phyloP scores from a whole-genome alignment of 2,329 filamentous ascomycete species.

The Incumbomyces lentus region DNA sequence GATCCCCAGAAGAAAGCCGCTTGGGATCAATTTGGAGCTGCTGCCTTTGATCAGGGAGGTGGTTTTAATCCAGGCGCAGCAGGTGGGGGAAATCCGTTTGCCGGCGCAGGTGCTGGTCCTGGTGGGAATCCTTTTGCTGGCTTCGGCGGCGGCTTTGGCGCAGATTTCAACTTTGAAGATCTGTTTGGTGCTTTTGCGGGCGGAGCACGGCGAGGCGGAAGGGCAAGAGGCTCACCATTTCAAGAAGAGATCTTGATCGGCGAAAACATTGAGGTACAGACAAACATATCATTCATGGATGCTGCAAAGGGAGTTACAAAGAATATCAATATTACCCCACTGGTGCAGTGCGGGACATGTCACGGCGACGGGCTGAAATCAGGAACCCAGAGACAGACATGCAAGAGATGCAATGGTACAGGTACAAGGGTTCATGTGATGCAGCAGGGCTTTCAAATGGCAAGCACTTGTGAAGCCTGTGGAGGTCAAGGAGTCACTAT shows the following conservation, averaged over 20 bases:
- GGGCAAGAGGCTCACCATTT: constrained; percentile 56
- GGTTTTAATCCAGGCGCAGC: constrained; percentile 69
- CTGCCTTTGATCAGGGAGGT: constrained; percentile 55
- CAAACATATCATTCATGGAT: constrained; percentile 90
- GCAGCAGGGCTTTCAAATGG: constrained; percentile 92
- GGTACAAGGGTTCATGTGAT: constrained; percentile 81
- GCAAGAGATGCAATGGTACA: constrained; percentile 73
- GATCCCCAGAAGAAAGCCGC: constrained; percentile 88
- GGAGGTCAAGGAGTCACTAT: constrained; percentile 66
- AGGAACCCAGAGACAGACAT: constrained; percentile 62
- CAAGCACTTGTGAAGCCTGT: constrained; percentile 73
- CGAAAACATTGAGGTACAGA: constrained; percentile 90
- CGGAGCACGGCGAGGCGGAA: constrained; percentile 42
- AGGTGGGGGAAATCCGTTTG: constrained; percentile 49
- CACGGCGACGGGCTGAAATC: constrained; percentile 73
- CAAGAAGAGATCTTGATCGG: constrained; percentile 77
- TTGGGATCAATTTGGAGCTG: constrained; percentile 80
- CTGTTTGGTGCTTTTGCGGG: constrained; percentile 79
- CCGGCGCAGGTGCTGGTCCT: constrained; percentile 52
- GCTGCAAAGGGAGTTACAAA: constrained; percentile 84
- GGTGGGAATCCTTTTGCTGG: constrained; percentile 42
- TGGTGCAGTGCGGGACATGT: constrained; percentile 74
- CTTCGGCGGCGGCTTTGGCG: constrained; percentile 51
- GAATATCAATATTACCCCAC: constrained; percentile 74
- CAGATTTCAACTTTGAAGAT: constrained; percentile 91